Evolutionary conservation across 1,284 basidiomycete species (phyloP).

Genomic region (Sanghuangporus weigelae): DNA sequence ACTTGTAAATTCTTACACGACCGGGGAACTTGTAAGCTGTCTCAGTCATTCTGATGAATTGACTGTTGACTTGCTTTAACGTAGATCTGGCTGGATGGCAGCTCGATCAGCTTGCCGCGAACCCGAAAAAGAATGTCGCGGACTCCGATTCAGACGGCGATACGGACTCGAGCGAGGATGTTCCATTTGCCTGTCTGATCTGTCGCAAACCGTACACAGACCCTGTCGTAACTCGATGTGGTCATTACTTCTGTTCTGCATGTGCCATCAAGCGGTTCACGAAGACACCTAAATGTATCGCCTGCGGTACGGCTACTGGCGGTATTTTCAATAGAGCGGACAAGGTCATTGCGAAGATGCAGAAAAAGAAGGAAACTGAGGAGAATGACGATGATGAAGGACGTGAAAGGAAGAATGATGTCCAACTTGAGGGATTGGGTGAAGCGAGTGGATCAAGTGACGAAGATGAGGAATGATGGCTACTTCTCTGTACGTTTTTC

Average conservation of each 20-base stretch:
- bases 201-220: slow-evolving; percentile 94
- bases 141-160: slow-evolving; percentile 44
- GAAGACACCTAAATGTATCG: slow-evolving; percentile 94
- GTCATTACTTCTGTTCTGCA: slow-evolving; percentile 94
- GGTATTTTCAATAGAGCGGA: slow-evolving; percentile 93
- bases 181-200: slow-evolving; percentile 96
- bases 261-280: slow-evolving; percentile 93
- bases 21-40: slow-evolving; percentile 71
- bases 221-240: slow-evolving; percentile 93
- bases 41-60: slow-evolving; percentile 11
- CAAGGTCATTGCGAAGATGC: slow-evolving; percentile 75
- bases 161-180: slow-evolving; percentile 75
- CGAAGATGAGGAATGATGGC: slow-evolving; percentile 29
- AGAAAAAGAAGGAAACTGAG: slow-evolving; percentile 51
- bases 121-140: slow-evolving; percentile 53
- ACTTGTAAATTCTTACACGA: slow-evolving; percentile 96
- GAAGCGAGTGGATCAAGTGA: slow-evolving; percentile 32
- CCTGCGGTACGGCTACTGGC: slow-evolving; percentile 88
- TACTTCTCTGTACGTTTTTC: neutral
- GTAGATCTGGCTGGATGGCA: slow-evolving; percentile 97
- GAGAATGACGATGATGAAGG: slow-evolving; percentile 39
- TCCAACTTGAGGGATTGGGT: slow-evolving; percentile 62
- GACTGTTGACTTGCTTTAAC: slow-evolving; percentile 26
- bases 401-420: slow-evolving; percentile 28
- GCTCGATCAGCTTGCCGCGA: slow-evolving; percentile 81